Base-by-base conservation (phyloP, 768 basidiomycete genomes). In the Leccinum aurantiacum region DNA sequence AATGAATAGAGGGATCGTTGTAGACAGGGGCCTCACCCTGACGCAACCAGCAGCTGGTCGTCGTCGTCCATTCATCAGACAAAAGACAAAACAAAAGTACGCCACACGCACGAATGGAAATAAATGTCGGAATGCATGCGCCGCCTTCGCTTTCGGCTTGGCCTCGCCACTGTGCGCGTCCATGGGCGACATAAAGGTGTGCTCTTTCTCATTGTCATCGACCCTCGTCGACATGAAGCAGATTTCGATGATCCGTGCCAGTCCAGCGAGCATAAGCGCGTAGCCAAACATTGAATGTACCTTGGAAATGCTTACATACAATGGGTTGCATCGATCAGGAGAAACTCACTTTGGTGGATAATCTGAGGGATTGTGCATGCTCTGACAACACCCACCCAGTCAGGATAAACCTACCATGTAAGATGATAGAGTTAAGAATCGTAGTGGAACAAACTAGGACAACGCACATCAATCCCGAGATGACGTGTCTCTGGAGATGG, bases 371-470 rank as follows among this genome's bases (percentile, higher is more conserved):
- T 76, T 98, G 95, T 0, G 83, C 84, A 64, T 97, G 95, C 46
- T 91, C 87, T 0, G 90, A 90, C 91, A 97, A 95, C 0, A 89
- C 94, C 88, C 91, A 96, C 5, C 95, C 95, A 0, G 95, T 97
- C 60, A 97, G 78, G 60, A 93, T 87, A 64, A 95, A 88, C 52
- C 90, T 93, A 60, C 37, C 46, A 13, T 46, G 5, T 60, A 5
- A 11, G 10, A 46, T 5, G 24, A 24, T 29, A 49, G 38, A 33
- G 31, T 54, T 54, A 25, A 19, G 19, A 53, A 44, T 56, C 6
- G n/a, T 46, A 1, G 44, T 19, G 10, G 44, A 46, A 22, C 8
- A 17, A 27, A 31, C 9, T 8, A 56, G 31, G 29, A 50, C 52
- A 15, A 74, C 84, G 66, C 61, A 94, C 91, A 95, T 91, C 35